These are phyloP conservation scores for Tulasnella sp. DNA, from an alignment of 768 basidiomycete genomes.

Conservation along the genomic window DNA sequence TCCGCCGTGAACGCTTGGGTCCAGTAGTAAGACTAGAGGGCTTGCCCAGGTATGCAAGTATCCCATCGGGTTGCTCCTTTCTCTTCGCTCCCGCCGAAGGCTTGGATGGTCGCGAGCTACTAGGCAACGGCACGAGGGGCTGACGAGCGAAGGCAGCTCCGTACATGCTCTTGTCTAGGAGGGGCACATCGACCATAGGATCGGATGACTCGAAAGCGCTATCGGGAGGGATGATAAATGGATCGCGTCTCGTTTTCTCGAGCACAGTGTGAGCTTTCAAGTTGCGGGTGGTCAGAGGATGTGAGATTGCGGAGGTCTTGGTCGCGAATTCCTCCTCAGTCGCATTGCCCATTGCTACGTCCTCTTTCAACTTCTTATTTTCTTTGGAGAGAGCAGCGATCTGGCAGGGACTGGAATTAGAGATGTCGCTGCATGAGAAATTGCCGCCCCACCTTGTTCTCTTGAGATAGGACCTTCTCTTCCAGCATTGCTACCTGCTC, in stretches of 20 bases:
- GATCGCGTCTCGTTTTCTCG: background rate
- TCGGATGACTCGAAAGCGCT: background rate
- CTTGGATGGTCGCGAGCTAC: background rate
- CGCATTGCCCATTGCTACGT: no score
- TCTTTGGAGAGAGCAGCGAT: no score
- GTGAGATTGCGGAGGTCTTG: background rate
- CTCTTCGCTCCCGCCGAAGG: background rate
- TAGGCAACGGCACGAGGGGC: background rate
- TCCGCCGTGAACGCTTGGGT: background rate
- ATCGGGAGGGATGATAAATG: background rate
- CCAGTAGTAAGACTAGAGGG: background rate
- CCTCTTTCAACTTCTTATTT: no score
- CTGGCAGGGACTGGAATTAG: background rate
- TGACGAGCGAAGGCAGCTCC: background rate
- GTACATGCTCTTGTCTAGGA: conserved; percentile 1
- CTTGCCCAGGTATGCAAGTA: background rate
- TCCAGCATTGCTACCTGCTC: background rate
- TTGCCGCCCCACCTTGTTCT: background rate
- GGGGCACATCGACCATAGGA: background rate
- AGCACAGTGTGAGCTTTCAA: background rate
- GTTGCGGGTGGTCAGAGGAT: background rate
- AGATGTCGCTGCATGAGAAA: background rate
- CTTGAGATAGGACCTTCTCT: background rate
- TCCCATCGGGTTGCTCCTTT: background rate
- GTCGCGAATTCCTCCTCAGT: background rate